Conservation (phyloP, 2,329 filamentous ascomycete species). For the Lasiodiplodia sp. region DNA sequence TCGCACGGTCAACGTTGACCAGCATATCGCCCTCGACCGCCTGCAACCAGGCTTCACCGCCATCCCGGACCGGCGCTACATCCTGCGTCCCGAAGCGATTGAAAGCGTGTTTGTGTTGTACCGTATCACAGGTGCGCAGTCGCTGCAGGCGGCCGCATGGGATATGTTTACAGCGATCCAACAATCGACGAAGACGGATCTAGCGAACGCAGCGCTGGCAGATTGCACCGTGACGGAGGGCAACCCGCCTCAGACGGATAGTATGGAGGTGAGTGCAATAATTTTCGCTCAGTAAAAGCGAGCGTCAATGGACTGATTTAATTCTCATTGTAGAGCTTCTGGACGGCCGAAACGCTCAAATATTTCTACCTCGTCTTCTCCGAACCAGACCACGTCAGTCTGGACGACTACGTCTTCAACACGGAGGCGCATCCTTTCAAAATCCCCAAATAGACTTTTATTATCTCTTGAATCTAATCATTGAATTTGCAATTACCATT, state of each 20-base stretch:
- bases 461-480: not conserved
- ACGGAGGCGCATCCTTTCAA: conserved; percentile 58
- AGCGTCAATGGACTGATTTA: not conserved
- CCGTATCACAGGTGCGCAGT: conserved; percentile 63
- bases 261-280: conserved; percentile 50
- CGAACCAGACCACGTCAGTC: conserved; percentile 50
- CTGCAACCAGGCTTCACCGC: conserved; percentile 54
- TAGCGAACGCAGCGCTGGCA: conserved; percentile 55
- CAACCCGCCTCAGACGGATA: conserved; percentile 48
- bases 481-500: not conserved
- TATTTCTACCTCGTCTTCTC: conserved; percentile 59
- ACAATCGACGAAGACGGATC: conserved; percentile 50
- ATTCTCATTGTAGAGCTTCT: conserved; percentile 49
- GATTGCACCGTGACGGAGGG: conserved; percentile 50
- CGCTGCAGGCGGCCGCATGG: conserved; percentile 56
- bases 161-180: conserved; percentile 58
- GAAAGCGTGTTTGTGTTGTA: conserved; percentile 69
- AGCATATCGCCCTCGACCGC: conserved; percentile 49
- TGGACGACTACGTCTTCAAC: conserved; percentile 58
- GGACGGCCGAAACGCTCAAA: conserved; percentile 59
- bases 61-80: conserved; percentile 55
- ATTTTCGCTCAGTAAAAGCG: not conserved
- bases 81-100: conserved; percentile 64
- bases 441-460: conserved; percentile 33
- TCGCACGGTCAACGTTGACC: conserved; percentile 40